Evolutionary conservation across 805 yeast genomes (phyloP).

Genomic region (Yamadazyma paraphyllophila): DNA sequence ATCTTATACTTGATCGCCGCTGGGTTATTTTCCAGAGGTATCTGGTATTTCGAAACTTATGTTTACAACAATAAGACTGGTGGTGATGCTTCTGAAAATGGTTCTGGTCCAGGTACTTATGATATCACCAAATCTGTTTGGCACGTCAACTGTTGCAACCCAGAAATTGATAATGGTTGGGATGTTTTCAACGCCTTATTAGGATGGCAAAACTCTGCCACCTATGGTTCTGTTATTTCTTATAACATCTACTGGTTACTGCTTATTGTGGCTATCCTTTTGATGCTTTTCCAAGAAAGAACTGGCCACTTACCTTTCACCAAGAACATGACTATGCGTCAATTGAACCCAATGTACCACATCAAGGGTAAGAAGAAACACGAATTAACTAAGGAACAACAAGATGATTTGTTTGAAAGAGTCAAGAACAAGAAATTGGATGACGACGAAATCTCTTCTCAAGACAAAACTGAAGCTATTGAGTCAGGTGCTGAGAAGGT

Average conservation of each 20-base stretch:
- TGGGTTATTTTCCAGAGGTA: constrained; percentile 89
- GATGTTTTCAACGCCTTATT: constrained; percentile 90
- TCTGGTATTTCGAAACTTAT: constrained; percentile 83
- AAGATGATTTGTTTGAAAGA: constrained; percentile 35
- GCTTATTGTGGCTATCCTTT: constrained; percentile 41
- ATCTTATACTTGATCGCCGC: constrained; percentile 87
- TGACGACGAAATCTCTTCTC: constrained; percentile 15
- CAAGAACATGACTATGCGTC: constrained; percentile 37
- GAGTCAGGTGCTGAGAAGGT: constrained; percentile 9
- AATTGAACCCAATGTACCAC: constrained; percentile 73
- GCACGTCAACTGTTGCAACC: constrained; percentile 98
- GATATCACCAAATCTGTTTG: constrained; percentile 77
- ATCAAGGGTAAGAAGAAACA: constrained; percentile 63
- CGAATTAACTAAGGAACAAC: constrained; percentile 30
- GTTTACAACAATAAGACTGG: constrained; percentile 67
- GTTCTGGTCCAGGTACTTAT: constrained; percentile 94
- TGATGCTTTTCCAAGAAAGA: constrained; percentile 83
- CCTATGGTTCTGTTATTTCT: constrained; percentile 85
- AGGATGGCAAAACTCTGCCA: constrained; percentile 98
- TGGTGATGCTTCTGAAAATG: constrained; percentile 92
- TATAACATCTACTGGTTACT: constrained; percentile 86
- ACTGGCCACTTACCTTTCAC: constrained; percentile 75
- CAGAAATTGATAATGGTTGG: constrained; percentile 92
- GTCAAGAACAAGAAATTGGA: constrained; percentile 22
- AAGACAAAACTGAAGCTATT: constrained; percentile 10